Percentiles rank a stretch among this genome's conserved stretches.
Evolutionary conservation across 192 early-diverging fungal species (phyloP).

Genomic region (Podila epicladia): DNA sequence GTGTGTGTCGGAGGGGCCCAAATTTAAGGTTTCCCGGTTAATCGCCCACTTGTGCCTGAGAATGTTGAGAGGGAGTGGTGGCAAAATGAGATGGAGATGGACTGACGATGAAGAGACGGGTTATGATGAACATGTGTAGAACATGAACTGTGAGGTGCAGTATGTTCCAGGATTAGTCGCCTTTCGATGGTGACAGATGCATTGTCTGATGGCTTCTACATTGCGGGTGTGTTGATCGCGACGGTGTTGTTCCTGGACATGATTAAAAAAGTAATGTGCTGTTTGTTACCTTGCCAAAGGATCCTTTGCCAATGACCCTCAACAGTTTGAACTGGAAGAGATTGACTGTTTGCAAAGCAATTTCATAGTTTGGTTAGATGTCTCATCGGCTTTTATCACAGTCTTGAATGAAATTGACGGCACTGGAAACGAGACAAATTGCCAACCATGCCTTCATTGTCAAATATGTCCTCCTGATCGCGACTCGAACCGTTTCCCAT

Average conservation of each 20-base stretch:
- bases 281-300: constrained; percentile 83
- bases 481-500: constrained; percentile 47
- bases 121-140: no score
- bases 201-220: not conserved
- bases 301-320: constrained; percentile 81
- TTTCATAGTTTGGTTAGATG: no score
- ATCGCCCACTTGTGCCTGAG: no score
- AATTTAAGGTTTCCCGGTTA: no score
- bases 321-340: constrained; percentile 83
- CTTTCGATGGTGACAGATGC: no score
- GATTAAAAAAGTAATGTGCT: not conserved
- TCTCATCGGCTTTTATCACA: not conserved
- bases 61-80: no score
- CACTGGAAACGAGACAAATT: not conserved
- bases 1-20: no score
- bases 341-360: constrained; percentile 61
- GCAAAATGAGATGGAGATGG: no score
- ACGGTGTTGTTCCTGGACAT: not conserved
- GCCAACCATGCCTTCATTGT: constrained; percentile 39
- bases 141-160: no score
- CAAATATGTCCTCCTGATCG: constrained; percentile 35
- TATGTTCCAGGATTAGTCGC: no score
- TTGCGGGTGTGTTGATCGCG: not conserved
- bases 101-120: no score
- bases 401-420: not conserved